Evolutionary conservation across 2,329 filamentous ascomycete species (phyloP).

Genomic region (Ceratocystis albifundus): DNA sequence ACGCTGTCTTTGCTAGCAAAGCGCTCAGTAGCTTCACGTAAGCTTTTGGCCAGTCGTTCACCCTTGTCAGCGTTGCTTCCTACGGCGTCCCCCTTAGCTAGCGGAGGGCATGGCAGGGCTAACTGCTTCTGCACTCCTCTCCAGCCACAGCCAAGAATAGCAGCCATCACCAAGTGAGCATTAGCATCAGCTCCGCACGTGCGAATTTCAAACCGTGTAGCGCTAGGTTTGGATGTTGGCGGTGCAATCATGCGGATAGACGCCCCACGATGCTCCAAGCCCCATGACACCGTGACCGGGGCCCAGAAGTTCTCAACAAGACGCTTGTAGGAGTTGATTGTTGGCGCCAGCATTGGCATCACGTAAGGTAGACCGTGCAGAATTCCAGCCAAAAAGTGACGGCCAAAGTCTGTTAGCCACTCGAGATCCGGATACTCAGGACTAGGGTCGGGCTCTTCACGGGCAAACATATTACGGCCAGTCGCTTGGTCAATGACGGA

Average conservation of each 20-base stretch:
- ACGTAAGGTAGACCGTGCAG: conserved; percentile 82
- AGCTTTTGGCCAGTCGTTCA: conserved; percentile 64
- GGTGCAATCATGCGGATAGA: conserved; percentile 83
- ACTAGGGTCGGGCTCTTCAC: conserved; percentile 58
- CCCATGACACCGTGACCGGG: conserved; percentile 94
- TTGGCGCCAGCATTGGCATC: conserved; percentile 91
- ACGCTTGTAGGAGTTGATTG: conserved; percentile 94
- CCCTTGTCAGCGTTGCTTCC: conserved; percentile 61
- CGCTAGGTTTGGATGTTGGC: conserved; percentile 70
- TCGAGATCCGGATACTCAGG: conserved; percentile 64
- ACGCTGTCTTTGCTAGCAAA: conserved; percentile 72
- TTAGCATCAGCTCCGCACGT: conserved; percentile 93
- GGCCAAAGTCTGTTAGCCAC: conserved; percentile 73
- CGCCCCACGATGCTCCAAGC: conserved; percentile 84
- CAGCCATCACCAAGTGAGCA: conserved; percentile 72
- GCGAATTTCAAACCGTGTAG: conserved; percentile 84
- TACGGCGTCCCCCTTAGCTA: conserved; percentile 75
- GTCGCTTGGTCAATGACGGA: conserved; percentile 64
- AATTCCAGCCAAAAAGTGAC: conserved; percentile 85
- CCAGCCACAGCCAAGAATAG: conserved; percentile 80
- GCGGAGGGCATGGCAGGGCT: conserved; percentile 65
- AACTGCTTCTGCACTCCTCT: conserved; percentile 87
- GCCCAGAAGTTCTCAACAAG: conserved; percentile 99
- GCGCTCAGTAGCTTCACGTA: conserved; percentile 70
- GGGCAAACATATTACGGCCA: conserved; percentile 75